Conservation (phyloP, 2,329 filamentous ascomycete species). For the Penicillium sp. region DNA sequence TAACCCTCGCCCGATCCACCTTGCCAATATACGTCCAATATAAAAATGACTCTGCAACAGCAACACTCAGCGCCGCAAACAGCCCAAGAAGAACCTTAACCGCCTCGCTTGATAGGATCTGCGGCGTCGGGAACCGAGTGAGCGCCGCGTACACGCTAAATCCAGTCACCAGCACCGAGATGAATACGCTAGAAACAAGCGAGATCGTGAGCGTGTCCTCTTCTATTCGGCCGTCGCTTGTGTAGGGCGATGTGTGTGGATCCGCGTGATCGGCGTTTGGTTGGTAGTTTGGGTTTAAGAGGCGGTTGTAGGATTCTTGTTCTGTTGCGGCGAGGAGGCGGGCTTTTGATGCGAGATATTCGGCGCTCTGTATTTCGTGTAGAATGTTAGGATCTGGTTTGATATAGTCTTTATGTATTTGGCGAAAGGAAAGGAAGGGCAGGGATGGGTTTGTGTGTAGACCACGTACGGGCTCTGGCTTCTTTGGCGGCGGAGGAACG, state of each 20-base stretch:
- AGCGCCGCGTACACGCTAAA: constrained; percentile 49
- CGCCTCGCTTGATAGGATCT: constrained; percentile 35
- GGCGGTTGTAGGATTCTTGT: constrained; percentile 74
- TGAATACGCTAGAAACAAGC: constrained; percentile 83
- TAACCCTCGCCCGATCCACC: constrained; percentile 39
- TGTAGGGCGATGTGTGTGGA: constrained; percentile 32
- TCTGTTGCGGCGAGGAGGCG: constrained; percentile 81
- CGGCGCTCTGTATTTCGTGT: constrained; percentile 55
- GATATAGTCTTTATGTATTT: not conserved
- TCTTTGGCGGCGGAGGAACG: constrained; percentile 74
- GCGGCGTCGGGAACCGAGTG: constrained; percentile 39
- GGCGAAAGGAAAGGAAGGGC: not conserved
- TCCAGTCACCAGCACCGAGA: constrained; percentile 74
- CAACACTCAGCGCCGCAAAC: constrained; percentile 44
- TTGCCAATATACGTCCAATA: constrained; percentile 50
- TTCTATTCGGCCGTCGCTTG: not conserved
- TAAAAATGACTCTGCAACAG: constrained; percentile 48
- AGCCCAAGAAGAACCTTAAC: constrained; percentile 44
- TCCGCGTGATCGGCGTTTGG: constrained; percentile 46
- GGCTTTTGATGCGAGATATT: constrained; percentile 87
- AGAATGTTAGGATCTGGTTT: not conserved
- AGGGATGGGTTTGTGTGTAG: not conserved
- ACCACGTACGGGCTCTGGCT: constrained; percentile 68
- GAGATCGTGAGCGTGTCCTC: constrained; percentile 44
- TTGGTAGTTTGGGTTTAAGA: constrained; percentile 62